Evolutionary conservation across 768 basidiomycete genomes (phyloP), one percentile per base, ranked within the genome.

Genomic region (Dendrothele bispora): DNA sequence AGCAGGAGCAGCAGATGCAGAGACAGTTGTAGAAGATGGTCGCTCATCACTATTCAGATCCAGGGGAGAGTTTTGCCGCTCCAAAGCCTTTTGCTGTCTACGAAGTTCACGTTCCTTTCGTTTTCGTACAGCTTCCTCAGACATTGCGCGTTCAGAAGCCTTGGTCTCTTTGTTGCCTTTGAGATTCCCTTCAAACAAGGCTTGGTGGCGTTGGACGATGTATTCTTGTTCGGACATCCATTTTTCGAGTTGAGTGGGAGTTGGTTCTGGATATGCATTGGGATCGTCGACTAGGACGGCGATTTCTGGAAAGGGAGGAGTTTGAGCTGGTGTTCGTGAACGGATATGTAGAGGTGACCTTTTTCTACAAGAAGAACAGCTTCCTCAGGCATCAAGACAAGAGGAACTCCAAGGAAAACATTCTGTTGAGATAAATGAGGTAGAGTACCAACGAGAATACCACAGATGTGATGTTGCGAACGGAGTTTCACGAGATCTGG

Each of bases 361-460:
- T 88, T 88, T 55, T 86, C 78, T 12, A 98, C 80, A 5, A 98
- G 82, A 26, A 95, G 74, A 10, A 90, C 91, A 7, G 86, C 91
- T 62, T 98, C 97, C 65, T 99, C 97, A 1, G 92, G 91, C 67
- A 91, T 80, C 2, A 98, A 72, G 7, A 90, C 71, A 5, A 97
- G 72, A 1, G 97, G 97, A n/a, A 93, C 69, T 6, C 97, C 97
- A 27, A 99, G 74, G 62, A 99, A 99, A 2, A 88, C 82, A 71
- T 99, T 99, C 67, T 99, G 97, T 58, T 98, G 95, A 2, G 93
- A 85, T 1, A 98, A 76, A 61, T 94, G 92, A 2, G 97, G 95
- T 12, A 99, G 80, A 1, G 97, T 98, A 0, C 97, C 97, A 1
- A 83, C 78, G 36, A 98, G 68, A 36, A 92, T 73, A 28, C 95